Evolutionary conservation across 2,329 filamentous ascomycete genomes (phyloP), one percentile per base, ranked within the genome.

Genomic region (Trematosphaeria pertusa): DNA sequence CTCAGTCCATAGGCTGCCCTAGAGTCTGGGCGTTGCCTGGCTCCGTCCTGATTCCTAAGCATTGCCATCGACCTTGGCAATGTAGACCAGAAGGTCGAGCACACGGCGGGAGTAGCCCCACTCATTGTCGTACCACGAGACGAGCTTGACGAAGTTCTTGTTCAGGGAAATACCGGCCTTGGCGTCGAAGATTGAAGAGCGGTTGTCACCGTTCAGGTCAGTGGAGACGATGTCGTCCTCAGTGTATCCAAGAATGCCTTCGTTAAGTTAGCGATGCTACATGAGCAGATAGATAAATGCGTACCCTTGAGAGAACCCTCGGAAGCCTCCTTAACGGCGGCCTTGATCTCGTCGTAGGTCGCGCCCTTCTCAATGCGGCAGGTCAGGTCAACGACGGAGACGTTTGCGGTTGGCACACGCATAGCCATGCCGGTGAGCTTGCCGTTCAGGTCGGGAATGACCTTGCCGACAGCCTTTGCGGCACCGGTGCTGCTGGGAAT

Each of bases 381-480:
- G 71, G 94, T 99, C 75, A 99, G 81, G 80, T 99, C 94, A 73
- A 99, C 94, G 77, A 97, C 94, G 68, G 94, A 99, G 77, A 99
- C 94, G 84, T 99, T 97, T 84, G 90, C 79, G 66, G 94, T 97
- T 66, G 94, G 94, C 50, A 99, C 93, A 88, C 94, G 94, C 89
- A 99, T 94, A 72, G 94, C 85, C 94, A 99, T 97, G 82, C 94
- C 94, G 63, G 94, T 99, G 64, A 97, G 91, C 88, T 99, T 99
- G 86, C 94, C 94, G 82, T 97, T 97, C 65, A 99, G 87, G 67
- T 85, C 81, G 68, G 94, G 94, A 72, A 97, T 97, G 83, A 97
- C 94, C 88, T 99, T 99, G 82, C 94, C 94, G 81, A 99, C 94
- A 75, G 94, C 94, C 91, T 99, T 99, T 76, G 94, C 94, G 78